Evolutionary conservation across 176 grass and related monocot genomes (phyloP), one percentile per base, ranked within the genome.

Genomic region (Musa itinerans): DNA sequence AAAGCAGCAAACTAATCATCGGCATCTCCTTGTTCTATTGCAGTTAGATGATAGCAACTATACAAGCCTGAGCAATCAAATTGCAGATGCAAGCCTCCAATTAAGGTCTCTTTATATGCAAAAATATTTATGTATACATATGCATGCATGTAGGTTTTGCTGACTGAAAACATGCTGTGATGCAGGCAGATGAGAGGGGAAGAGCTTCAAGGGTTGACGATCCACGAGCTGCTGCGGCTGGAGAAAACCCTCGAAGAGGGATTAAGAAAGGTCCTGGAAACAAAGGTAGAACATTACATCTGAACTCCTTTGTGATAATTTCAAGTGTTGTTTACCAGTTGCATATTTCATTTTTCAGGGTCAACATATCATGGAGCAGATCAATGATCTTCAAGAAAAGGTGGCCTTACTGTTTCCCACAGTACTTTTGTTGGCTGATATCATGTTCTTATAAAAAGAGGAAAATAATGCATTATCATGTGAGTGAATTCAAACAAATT

Each of bases 181-280:
- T 85, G 11, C 80, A 96, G 93, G 65, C 89, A 92, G 75, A 85
- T 97, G 90, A 85, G 90, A 78, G 90, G 90, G 62, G 85, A 93
- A 83, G 77, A 97, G 56, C 88, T 93, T 57, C 83, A 88, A 3
- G 80, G 76, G 20, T 63, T 93, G 77, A 86, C 73, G n/a, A 74
- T 89, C 23, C 59, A 91, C 54, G 83, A 97, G 75, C 84, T 97
- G 69, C 78, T 87, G 67, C 55, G 73, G 24, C 83, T 97, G 2
- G 94, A 97, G 78, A 86, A 93, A 68, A 83, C 22, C 16, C 84
- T 91, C 0, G 85, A 83, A 79, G 63, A 80, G 11, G 81, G 90
- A 11, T 80, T 97, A n/a, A 69, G 55, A 5, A 55, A 59, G 11
- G 82, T 93, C 17, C 85, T 89, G 15, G 87, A 92, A 74, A 91